phyloP scores from a whole-genome alignment of 2,329 filamentous ascomycete genomes.

The Cryphonectria japonica region DNA sequence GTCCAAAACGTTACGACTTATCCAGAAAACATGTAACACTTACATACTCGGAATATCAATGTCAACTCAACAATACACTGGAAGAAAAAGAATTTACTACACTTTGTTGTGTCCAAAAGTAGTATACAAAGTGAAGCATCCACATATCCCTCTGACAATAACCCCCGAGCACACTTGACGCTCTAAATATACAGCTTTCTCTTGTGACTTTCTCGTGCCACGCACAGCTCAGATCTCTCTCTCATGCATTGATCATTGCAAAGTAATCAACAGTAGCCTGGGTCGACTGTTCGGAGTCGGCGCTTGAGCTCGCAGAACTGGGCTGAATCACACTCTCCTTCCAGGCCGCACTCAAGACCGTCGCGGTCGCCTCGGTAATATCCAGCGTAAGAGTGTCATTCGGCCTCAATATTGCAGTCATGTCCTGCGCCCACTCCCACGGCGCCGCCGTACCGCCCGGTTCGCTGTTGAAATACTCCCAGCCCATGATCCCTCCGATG shows the following conservation, averaged over 20 bases:
- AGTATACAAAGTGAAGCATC: background rate
- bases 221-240: background rate
- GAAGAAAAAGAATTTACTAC: no score
- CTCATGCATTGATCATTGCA: slow-evolving; percentile 35
- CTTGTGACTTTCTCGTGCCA: no score
- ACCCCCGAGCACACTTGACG: background rate
- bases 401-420: slow-evolving; percentile 55
- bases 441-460: slow-evolving; percentile 66
- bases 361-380: slow-evolving; percentile 32
- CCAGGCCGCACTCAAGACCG: slow-evolving; percentile 32
- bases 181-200: background rate
- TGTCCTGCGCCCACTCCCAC: slow-evolving; percentile 77
- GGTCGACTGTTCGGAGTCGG: background rate
- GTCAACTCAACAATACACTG: no score
- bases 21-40: no score
- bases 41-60: no score
- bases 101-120: no score
- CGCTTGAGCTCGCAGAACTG: background rate
- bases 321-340: slow-evolving; percentile 28
- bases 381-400: slow-evolving; percentile 29
- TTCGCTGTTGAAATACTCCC: slow-evolving; percentile 89
- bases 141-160: background rate
- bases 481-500: slow-evolving; percentile 91
- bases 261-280: slow-evolving; percentile 35
- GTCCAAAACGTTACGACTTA: no score